These are phyloP conservation scores for Solanum sejunctum DNA, from an alignment of 257 asterid genomes.

Conservation along the genomic window DNA sequence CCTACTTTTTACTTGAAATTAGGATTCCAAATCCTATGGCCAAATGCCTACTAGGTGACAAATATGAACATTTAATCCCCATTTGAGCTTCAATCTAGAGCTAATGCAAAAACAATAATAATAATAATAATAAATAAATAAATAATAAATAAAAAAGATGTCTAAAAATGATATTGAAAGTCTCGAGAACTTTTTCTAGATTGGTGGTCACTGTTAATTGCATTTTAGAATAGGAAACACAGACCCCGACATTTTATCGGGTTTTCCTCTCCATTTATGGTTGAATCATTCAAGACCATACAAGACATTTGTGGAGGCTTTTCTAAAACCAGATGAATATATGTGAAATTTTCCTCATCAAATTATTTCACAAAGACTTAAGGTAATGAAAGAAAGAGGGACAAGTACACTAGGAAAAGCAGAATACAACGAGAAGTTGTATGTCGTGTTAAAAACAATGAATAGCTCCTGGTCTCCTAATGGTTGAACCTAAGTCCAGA, in stretches of 20 bases:
- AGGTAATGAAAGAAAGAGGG: neutral
- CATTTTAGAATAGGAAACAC: neutral
- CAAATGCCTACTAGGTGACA: neutral
- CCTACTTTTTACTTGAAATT: neutral
- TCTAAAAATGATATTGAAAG: neutral
- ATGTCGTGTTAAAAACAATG: neutral
- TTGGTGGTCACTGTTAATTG: neutral
- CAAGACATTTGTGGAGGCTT: neutral
- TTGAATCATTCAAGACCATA: neutral
- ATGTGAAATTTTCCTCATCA: neutral
- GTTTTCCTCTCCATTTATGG: neutral
- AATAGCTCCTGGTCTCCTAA: neutral
- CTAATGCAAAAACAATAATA: neutral
- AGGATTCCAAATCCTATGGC: neutral
- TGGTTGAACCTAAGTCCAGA: neutral
- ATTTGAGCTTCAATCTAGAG: neutral
- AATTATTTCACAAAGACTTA: neutral
- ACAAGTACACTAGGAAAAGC: neutral
- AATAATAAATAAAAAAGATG: neutral
- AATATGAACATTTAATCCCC: neutral
- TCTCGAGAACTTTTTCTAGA: neutral
- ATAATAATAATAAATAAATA: too few relatives aligned
- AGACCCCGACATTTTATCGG: neutral
- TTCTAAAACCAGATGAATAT: neutral
- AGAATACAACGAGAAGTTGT: neutral